Conservation (phyloP, 75 land plant genomes). For the Pinus tabuliformis region DNA sequence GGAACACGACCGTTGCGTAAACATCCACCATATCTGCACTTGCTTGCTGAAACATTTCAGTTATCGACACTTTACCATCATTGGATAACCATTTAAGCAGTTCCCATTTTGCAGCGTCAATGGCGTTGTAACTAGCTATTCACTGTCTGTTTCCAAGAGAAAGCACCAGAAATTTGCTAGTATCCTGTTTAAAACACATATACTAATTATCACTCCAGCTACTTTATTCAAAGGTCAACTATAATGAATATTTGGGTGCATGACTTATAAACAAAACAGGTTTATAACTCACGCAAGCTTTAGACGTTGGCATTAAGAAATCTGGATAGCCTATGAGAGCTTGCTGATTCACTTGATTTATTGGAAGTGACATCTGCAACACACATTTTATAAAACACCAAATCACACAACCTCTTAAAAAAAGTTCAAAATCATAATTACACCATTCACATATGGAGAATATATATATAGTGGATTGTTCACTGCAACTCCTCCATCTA, state of each 20-base stretch:
- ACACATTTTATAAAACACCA: background rate
- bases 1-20: conserved; percentile 9
- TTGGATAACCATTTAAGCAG: conserved; percentile 13
- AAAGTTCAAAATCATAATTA: background rate
- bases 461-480: conserved; percentile 36
- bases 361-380: background rate
- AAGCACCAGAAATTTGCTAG: conserved; percentile 19
- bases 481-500: conserved; percentile 52
- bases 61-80: conserved; percentile 6
- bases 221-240: background rate
- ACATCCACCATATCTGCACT: conserved; percentile 39
- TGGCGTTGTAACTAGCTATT: conserved; percentile 15
- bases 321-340: background rate
- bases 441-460: too few relatives aligned
- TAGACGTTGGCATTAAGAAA: background rate
- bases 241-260: background rate
- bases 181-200: background rate
- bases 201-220: background rate
- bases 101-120: conserved; percentile 30
- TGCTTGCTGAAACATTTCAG: conserved; percentile 16
- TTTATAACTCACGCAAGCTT: background rate
- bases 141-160: conserved; percentile 28
- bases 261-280: too few relatives aligned
- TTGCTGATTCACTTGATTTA: background rate
- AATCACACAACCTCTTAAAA: too few relatives aligned